Base-by-base conservation (phyloP, 75 land plant genomes). In the Gnetum montanum region DNA sequence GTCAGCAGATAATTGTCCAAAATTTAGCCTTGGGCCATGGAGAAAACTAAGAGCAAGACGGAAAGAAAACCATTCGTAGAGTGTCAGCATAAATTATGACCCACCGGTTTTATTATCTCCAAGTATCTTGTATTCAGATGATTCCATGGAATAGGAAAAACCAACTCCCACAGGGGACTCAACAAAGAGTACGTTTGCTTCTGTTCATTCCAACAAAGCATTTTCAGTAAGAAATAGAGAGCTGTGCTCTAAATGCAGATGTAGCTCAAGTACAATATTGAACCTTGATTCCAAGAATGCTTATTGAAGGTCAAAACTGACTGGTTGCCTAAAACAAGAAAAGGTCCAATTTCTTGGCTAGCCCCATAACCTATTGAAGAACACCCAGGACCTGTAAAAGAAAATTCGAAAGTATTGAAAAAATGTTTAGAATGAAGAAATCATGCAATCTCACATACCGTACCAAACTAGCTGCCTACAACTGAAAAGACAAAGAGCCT, bases 321-420 rank as follows among this genome's bases (percentile, higher is more conserved):
- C 4, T 70, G 74, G 34, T 74, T 58, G 1, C 60, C 56, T 60
- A 68, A 57, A 31, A 85, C 65, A n/a, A 70, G 48, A 31, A 82
- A 85, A 44, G 95, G 95, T 49, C 95, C 95, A 41, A 82, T 79
- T 60, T 89, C 95, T 52, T 81, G 67, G 18, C 77, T 68, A 41
- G 83, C 85, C 28, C 95, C 95, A 71, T 81, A 76, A 24, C 80
- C 95, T 29, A 89, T 65, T 40, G 95, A 89, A n/a, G 95, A 89
- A 48, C 95, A 89, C 4, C 95, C 95, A 34, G 95, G 95, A 41
- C 97, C 93, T 88, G 68, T 48, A 76, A 6, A 8, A 27, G 18
- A 31, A 6, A 54, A 49, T 26, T 19, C 16, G 12, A 49, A 49
- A 19, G 4, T 12, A 13, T 11, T 26, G 6, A 23, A 12, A 23